A percentile compares a stretch with the other conserved stretches of the same genome.
Conservation (phyloP, 768 basidiomycete genomes). For the Termitomyces sp. region DNA sequence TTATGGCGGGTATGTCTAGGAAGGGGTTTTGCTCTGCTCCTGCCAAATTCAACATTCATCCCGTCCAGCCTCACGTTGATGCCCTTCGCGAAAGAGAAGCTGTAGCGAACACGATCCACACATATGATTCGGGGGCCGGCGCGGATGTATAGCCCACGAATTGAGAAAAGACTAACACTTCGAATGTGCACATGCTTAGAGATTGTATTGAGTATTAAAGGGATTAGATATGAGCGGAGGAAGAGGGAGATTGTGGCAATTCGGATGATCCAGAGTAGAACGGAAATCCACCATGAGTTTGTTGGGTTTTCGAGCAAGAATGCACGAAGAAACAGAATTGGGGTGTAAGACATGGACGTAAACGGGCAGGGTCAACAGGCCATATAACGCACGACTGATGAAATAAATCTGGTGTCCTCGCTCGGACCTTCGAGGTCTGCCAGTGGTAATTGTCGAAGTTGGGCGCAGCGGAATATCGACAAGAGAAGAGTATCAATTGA, state of each 20-base stretch:
- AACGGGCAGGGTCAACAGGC: background rate
- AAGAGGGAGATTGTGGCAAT: constrained; percentile 50
- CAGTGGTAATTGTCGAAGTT: background rate
- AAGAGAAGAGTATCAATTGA: background rate
- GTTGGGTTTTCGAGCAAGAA: constrained; percentile 26
- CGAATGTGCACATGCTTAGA: constrained; percentile 64
- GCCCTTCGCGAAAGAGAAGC: constrained; percentile 44
- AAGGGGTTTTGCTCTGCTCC: constrained; percentile 17
- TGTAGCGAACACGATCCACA: constrained; percentile 69
- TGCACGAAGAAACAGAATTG: constrained; percentile 13
- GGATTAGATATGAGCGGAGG: constrained; percentile 61
- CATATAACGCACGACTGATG: constrained; percentile 1
- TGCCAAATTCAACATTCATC: constrained; percentile 45
- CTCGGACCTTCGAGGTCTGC: background rate
- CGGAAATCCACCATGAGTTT: constrained; percentile 30
- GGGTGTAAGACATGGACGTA: constrained; percentile 3
- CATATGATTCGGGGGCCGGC: constrained; percentile 47
- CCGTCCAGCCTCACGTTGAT: constrained; percentile 63
- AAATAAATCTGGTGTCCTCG: background rate
- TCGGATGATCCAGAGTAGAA: constrained; percentile 46
- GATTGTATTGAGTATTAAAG: constrained; percentile 53
- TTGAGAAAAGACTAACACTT: constrained; percentile 71
- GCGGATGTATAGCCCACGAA: constrained; percentile 69
- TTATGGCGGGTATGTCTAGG: constrained; percentile 25
- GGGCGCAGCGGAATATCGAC: background rate